Conservation (phyloP, 2,329 filamentous ascomycete genomes). For the Arthrocladium fulminans region DNA sequence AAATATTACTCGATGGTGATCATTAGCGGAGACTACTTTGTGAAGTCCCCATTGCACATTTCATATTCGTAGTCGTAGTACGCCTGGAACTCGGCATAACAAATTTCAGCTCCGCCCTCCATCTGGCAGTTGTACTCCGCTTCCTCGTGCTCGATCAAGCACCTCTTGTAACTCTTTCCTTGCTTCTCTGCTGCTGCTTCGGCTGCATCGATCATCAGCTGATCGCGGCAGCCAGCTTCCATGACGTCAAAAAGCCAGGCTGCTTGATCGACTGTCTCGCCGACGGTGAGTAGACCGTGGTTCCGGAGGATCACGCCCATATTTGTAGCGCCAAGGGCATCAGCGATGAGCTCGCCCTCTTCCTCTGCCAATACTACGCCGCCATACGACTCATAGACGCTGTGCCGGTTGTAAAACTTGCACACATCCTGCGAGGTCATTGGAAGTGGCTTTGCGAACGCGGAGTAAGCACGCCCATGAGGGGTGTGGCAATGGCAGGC, state of each 20-base stretch:
- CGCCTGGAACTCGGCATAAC: slow-evolving; percentile 25
- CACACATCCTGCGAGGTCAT: slow-evolving; percentile 50
- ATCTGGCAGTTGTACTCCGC: slow-evolving; percentile 22
- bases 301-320: slow-evolving; percentile 60
- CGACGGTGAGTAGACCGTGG: slow-evolving; percentile 64
- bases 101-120: slow-evolving; percentile 23
- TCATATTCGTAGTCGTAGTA: slow-evolving; percentile 25
- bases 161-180: slow-evolving; percentile 41
- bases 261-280: slow-evolving; percentile 64
- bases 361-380: slow-evolving; percentile 55
- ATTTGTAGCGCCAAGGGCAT: slow-evolving; percentile 49
- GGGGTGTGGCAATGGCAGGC: slow-evolving; percentile 62
- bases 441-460: slow-evolving; percentile 55
- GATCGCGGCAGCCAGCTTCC: slow-evolving; percentile 60
- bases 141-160: slow-evolving; percentile 42
- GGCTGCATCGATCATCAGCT: slow-evolving; percentile 60
- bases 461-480: slow-evolving; percentile 58
- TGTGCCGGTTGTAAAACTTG: slow-evolving; percentile 45
- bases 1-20: too few species aligned
- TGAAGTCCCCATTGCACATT: slow-evolving; percentile 23
- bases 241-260: slow-evolving; percentile 60
- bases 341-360: slow-evolving; percentile 57
- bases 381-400: slow-evolving; percentile 56
- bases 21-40: slow-evolving; percentile 15
- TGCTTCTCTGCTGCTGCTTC: slow-evolving; percentile 29